phyloP scores from a whole-genome alignment of 345 rosid species.

The Eucalyptus paniculata region DNA sequence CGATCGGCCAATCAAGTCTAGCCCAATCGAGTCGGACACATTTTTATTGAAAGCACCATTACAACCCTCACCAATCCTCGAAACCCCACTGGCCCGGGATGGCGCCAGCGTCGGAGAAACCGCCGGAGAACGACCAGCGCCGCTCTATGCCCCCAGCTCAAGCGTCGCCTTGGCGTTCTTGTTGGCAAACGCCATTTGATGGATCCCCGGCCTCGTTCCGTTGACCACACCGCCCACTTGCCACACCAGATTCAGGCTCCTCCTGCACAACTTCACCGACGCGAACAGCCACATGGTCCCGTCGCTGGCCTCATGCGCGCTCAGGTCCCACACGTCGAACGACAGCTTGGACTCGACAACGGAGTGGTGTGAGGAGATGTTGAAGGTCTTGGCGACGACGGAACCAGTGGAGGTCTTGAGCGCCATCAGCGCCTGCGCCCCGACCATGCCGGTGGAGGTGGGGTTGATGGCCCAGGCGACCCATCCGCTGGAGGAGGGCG shows the following conservation, averaged over 20 bases:
- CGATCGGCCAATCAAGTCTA: too few species aligned
- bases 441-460: slow-evolving; percentile 35
- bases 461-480: slow-evolving; percentile 77
- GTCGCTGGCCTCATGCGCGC: slow-evolving; percentile 6
- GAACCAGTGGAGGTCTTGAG: slow-evolving; percentile 11
- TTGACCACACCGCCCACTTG: slow-evolving; percentile 32
- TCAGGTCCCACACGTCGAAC: slow-evolving; percentile 45
- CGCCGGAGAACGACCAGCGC: too few species aligned
- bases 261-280: slow-evolving; percentile 40
- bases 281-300: slow-evolving; percentile 29
- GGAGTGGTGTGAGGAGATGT: slow-evolving; percentile 17
- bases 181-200: neutral
- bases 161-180: neutral
- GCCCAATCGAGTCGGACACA: too few species aligned
- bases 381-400: slow-evolving; percentile 30
- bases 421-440: slow-evolving; percentile 58
- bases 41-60: neutral
- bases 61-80: neutral
- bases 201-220: neutral
- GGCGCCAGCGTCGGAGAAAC: neutral
- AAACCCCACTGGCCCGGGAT: neutral
- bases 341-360: slow-evolving; percentile 16
- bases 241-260: slow-evolving; percentile 73
- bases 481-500: slow-evolving; percentile 58
- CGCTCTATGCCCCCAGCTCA: neutral